Base-by-base conservation (phyloP, 495 filamentous ascomycete genomes). In the Penicillium chermesinum region DNA sequence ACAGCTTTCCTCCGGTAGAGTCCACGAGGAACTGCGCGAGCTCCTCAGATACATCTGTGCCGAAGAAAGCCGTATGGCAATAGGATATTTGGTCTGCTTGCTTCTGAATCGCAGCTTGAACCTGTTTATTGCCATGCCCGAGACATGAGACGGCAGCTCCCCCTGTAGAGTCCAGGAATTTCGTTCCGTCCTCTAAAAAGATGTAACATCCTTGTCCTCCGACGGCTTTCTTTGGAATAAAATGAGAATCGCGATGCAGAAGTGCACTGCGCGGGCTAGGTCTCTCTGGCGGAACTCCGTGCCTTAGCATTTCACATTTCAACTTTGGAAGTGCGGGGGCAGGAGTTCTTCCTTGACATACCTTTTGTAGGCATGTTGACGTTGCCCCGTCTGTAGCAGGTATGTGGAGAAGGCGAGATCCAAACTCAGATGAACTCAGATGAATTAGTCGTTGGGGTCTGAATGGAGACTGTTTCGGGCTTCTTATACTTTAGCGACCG, bases 91-190 rank as follows among this genome's bases (percentile, higher is more conserved):
- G 52, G 30, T 65, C 61, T 51, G 79, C 68, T 48, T 82, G 79
- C n/a, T 67, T 52, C 10, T 62, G 59, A 22, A 84, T 68, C 0
- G 75, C 74, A 14, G 67, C 53, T 6, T 52, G 62, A 41, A 81
- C 68, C 42, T 67, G 50, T 16, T 64, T 58, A 48, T 78, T 60
- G 34, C 71, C 70, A 45, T 78, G 76, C 15, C 74, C 75, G 9
- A 79, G 49, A 53, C 74, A 77, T 4, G 69, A 64, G 7, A 78
- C 75, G 2, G 76, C 74, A 5, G 75, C 73, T 27, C 75, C 76
- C 16, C 76, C 71, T 7, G 72, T 75, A 0, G 78, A 80, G 54
- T 88, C 84, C 14, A 87, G 73, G 50, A 89, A 77, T 38, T 68
- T 76, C 9, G 76, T 79, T 17, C 81, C 82, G 66, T 85, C 74